Percentiles rank a stretch among this genome's conserved stretches.
These are phyloP conservation scores for Pichia kluyveri DNA, from an alignment of 805 yeast genomes.

Conservation along the genomic window DNA sequence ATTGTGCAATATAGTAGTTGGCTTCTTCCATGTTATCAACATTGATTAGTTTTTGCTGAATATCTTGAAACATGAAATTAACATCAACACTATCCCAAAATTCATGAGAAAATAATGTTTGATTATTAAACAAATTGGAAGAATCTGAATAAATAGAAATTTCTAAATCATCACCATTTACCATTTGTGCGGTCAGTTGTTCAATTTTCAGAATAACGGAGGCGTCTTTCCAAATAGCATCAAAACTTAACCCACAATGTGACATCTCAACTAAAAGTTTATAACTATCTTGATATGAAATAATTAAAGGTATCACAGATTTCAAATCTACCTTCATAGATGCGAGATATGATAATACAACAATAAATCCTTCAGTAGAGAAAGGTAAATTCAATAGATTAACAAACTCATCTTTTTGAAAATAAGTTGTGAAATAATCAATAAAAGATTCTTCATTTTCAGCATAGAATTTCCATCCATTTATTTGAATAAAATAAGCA, in stretches of 20 bases:
- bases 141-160: conserved; percentile 17
- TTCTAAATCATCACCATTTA: conserved; percentile 9
- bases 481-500: conserved; percentile 28
- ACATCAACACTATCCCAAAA: conserved; percentile 22
- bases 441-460: conserved; percentile 32
- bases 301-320: conserved; percentile 10
- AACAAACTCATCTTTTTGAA: conserved; percentile 9
- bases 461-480: conserved; percentile 25
- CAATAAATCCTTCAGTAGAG: conserved; percentile 13
- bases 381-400: conserved; percentile 7
- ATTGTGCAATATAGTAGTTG: conserved; percentile 16
- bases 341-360: conserved; percentile 11
- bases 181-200: conserved; percentile 20
- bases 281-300: conserved; percentile 11
- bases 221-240: conserved; percentile 14
- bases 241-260: conserved; percentile 12
- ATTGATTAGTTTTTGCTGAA: conserved; percentile 10
- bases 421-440: conserved; percentile 24
- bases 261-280: conserved; percentile 15
- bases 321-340: conserved; percentile 6
- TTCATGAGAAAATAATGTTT: conserved; percentile 16
- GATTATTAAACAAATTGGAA: conserved; percentile 11
- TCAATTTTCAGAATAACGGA: conserved; percentile 16
- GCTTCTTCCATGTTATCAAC: conserved; percentile 14
- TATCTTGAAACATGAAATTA: conserved; percentile 11